Base-by-base conservation (phyloP, 352 stramenopile genomes). In the Phytophthora pistaciae region DNA sequence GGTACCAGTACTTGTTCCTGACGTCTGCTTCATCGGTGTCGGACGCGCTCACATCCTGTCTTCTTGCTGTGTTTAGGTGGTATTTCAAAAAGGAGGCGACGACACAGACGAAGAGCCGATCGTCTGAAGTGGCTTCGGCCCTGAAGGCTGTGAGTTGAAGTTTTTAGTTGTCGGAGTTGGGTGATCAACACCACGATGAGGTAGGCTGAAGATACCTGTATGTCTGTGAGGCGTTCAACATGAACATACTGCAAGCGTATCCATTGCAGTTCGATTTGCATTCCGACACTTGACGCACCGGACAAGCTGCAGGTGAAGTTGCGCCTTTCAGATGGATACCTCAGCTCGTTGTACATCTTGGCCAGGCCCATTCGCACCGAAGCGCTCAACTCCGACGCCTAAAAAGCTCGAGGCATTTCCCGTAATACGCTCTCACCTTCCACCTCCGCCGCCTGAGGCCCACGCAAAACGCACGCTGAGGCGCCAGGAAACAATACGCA, bases 101-200 rank as follows among this genome's bases (percentile, higher is more conserved):
- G 38, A 53, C 56, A 62, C 38, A 10, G 56, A 62, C 14, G 55
- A 61, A 50, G 55, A 61, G 21, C 55, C 36, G 20, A 61, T 61
- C 2, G 13, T 33, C n/a, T 55, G 27, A 18, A 13, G n/a, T 23
- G 36, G 36, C 36, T 42, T 42, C 13, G 36, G 14, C 8, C 7
- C 29, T 36, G 29, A 1, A 10, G 29, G 29, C 7, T 36, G 7
- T 36, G 29, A 36, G 7, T 36, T 8, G 29, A 36, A n/a, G 40
- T 29, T 29, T 29, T 5, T 29, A 29, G 27, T 29, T n/a, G n/a
- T n/a, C n/a, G n/a, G n/a, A n/a, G n/a, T n/a, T n/a, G n/a, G n/a
- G n/a, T 46, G 10, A n/a, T 20, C 44, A 50, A 21, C 18, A 50
- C 18, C 16, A 23, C 44, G 9, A 14, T 11, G 11, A 6, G 5